Conservation (phyloP, 2,329 filamentous ascomycete species). For the Colletotrichum phormii region DNA sequence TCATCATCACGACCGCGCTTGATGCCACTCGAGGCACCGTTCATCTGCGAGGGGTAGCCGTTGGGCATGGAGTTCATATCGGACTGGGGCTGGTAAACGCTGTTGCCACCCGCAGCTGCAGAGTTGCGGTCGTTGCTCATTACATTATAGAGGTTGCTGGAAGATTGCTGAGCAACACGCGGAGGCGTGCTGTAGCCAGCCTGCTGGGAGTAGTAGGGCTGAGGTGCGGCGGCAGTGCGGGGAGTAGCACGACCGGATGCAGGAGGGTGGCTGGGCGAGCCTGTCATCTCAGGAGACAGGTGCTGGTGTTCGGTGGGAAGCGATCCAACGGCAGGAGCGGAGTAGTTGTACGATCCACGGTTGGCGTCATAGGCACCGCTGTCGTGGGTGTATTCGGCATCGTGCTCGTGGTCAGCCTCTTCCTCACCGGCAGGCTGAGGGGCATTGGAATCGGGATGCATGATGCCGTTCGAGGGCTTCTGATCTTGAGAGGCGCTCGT, state of each 20-base stretch:
- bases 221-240: constrained; percentile 78
- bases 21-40: constrained; percentile 63
- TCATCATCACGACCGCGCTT: constrained; percentile 69
- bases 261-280: constrained; percentile 82
- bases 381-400: constrained; percentile 88
- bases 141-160: constrained; percentile 89
- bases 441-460: constrained; percentile 65
- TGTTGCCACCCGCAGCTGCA: constrained; percentile 71
- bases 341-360: constrained; percentile 83
- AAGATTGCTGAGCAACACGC: constrained; percentile 71
- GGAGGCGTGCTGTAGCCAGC: constrained; percentile 84
- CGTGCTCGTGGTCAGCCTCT: constrained; percentile 79
- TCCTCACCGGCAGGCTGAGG: constrained; percentile 69
- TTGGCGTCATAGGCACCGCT: constrained; percentile 79
- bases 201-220: constrained; percentile 77
- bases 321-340: constrained; percentile 72
- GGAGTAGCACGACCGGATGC: constrained; percentile 88
- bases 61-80: constrained; percentile 70
- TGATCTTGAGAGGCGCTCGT: constrained; percentile 71
- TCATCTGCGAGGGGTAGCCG: constrained; percentile 76
- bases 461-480: constrained; percentile 74
- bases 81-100: constrained; percentile 77
- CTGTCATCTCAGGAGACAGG: constrained; percentile 83
- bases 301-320: constrained; percentile 80
- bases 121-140: constrained; percentile 83